Evolutionary conservation across 2,329 filamentous ascomycete genomes (phyloP).

Genomic region (Geosmithia putterillii): DNA sequence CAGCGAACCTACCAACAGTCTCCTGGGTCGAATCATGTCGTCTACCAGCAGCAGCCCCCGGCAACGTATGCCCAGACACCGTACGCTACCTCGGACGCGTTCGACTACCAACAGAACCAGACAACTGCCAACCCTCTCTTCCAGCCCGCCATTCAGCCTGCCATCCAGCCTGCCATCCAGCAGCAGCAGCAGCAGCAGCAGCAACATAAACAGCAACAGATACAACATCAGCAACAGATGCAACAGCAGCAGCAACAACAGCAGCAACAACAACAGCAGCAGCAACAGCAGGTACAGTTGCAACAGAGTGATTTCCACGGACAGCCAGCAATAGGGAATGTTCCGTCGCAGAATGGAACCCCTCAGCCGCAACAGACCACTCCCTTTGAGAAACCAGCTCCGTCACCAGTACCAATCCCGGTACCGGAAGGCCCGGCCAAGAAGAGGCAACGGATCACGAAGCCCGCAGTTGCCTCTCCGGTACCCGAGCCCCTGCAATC

Average conservation of each 20-base stretch:
- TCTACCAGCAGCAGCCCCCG: background rate
- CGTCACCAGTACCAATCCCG: slow-evolving; percentile 9
- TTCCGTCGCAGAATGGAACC: background rate
- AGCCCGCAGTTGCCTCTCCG: slow-evolving; percentile 8
- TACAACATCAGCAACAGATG: background rate
- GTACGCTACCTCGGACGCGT: background rate
- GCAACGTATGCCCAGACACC: background rate
- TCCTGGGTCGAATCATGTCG: background rate
- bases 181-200: background rate
- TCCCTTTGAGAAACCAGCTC: slow-evolving; percentile 2
- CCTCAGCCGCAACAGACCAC: slow-evolving; percentile 6
- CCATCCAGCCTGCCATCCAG: background rate
- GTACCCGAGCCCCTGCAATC: slow-evolving; percentile 11
- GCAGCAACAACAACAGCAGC: background rate
- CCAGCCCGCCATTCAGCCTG: background rate
- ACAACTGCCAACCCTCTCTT: background rate
- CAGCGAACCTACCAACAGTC: slow-evolving; percentile 1
- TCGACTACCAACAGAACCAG: background rate
- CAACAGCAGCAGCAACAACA: background rate
- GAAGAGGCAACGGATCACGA: slow-evolving; percentile 23
- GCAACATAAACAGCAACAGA: background rate
- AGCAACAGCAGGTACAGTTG: background rate
- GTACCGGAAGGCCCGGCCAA: slow-evolving; percentile 14
- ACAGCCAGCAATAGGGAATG: background rate
- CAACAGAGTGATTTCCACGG: background rate